A percentile compares a stretch with the other conserved stretches of the same genome.
Evolutionary conservation across 169 alveolate genomes (phyloP).

Genomic region (Neospora caninum): DNA sequence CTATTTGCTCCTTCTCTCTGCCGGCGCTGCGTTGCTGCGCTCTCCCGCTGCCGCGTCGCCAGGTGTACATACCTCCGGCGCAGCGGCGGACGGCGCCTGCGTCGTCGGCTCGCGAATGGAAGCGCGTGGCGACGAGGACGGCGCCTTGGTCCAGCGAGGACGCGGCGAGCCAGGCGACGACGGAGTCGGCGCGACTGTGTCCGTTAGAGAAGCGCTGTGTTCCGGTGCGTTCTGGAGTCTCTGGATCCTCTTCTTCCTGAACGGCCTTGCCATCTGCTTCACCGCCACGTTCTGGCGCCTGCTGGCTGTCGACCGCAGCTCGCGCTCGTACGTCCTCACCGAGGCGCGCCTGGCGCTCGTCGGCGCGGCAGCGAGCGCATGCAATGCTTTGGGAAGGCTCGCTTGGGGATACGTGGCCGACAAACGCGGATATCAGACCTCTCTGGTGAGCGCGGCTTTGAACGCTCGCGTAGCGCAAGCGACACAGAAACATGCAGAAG

Average conservation of each 20-base stretch:
- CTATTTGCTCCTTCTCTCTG: not conserved
- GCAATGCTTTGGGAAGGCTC: slow-evolving; percentile 47
- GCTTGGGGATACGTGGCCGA: slow-evolving; percentile 53
- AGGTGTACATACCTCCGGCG: not conserved
- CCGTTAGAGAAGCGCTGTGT: not conserved
- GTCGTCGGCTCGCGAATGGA: too few species aligned
- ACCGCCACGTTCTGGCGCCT: slow-evolving; percentile 57
- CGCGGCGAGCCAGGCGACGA: not conserved
- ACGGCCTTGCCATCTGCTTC: slow-evolving; percentile 39
- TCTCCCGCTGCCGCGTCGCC: not conserved
- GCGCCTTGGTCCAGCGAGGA: not conserved
- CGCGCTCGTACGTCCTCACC: not conserved
- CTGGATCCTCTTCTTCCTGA: slow-evolving; percentile 43
- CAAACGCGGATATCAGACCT: not conserved
- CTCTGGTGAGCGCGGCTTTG: not conserved
- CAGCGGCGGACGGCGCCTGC: not conserved
- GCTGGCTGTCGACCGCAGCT: not conserved
- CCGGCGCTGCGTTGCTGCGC: slow-evolving; percentile 25
- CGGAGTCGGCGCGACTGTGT: not conserved
- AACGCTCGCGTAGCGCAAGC: not conserved
- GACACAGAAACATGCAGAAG: too few species aligned
- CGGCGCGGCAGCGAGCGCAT: slow-evolving; percentile 53
- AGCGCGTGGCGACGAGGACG: not conserved
- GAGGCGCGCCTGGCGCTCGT: slow-evolving; percentile 40
- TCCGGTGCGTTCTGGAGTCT: slow-evolving; percentile 31